Conservation (phyloP, 352 stramenopile genomes). For the Globisporangium acanthophoron region DNA sequence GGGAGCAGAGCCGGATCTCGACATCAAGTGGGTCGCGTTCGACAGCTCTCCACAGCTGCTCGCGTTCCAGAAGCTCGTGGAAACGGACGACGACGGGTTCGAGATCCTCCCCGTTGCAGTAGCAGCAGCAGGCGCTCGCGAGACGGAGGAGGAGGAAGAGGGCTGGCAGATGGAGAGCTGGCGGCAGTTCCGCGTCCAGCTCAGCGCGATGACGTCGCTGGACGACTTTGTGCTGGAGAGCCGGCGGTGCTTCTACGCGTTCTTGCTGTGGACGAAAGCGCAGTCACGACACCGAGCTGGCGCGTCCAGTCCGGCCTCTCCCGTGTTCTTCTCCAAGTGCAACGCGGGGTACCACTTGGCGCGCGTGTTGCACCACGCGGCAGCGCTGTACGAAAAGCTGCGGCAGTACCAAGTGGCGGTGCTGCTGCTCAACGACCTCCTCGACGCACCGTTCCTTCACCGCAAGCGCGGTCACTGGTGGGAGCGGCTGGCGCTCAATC, state of each 20-base stretch:
- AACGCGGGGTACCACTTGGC: constrained; percentile 68
- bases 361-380: constrained; percentile 48
- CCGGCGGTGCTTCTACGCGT: constrained; percentile 40
- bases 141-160: constrained; percentile 7
- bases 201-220: constrained; percentile 37
- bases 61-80: constrained; percentile 44
- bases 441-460: constrained; percentile 43
- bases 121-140: not conserved
- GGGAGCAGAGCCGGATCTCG: constrained; percentile 34
- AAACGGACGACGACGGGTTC: constrained; percentile 18
- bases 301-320: constrained; percentile 1
- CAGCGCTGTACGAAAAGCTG: constrained; percentile 68
- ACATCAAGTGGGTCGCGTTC: constrained; percentile 37
- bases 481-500: constrained; percentile 64
- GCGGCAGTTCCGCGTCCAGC: constrained; percentile 35
- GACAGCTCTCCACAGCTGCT: constrained; percentile 31
- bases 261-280: constrained; percentile 33
- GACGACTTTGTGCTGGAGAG: constrained; percentile 57
- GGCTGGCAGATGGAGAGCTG: constrained; percentile 49
- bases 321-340: constrained; percentile 54
- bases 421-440: constrained; percentile 58
- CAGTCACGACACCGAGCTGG: not conserved
- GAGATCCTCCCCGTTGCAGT: constrained; percentile 4
- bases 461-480: constrained; percentile 74
- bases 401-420: constrained; percentile 66